Conservation (phyloP, 2,329 filamentous ascomycete genomes). For the Colletotrichum lini region DNA sequence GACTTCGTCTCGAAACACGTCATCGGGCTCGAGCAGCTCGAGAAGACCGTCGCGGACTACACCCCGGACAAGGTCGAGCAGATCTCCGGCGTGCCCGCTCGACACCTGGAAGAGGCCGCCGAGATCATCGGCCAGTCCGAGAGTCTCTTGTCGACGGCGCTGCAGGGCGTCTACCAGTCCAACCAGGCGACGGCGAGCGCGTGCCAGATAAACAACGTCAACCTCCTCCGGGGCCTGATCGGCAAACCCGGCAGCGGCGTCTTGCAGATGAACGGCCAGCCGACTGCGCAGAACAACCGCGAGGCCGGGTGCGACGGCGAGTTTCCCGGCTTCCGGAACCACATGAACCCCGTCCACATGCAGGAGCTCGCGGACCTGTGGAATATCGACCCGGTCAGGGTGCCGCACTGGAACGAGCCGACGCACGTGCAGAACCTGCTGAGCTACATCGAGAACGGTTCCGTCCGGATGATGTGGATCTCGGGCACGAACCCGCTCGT, state of each 20-base stretch:
- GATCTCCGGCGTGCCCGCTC: constrained; percentile 52
- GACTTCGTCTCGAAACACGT: constrained; percentile 50
- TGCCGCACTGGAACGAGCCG: constrained; percentile 56
- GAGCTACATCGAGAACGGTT: constrained; percentile 52
- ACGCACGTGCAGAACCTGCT: constrained; percentile 55
- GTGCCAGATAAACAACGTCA: constrained; percentile 59
- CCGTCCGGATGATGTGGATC: constrained; percentile 56
- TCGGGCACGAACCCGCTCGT: constrained; percentile 56
- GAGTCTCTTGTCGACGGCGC: constrained; percentile 53
- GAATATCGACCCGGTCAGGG: constrained; percentile 52
- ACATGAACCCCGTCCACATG: constrained; percentile 53
- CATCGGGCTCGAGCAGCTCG: constrained; percentile 48
- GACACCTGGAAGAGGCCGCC: constrained; percentile 50
- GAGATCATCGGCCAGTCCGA: constrained; percentile 50
- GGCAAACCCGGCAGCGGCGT: constrained; percentile 54
- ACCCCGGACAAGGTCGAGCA: constrained; percentile 50
- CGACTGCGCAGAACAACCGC: constrained; percentile 57
- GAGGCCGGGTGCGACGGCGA: constrained; percentile 57
- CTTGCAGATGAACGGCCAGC: constrained; percentile 57
- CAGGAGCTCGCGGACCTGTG: constrained; percentile 53
- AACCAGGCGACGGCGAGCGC: constrained; percentile 57
- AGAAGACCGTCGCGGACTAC: constrained; percentile 49
- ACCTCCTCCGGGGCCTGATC: constrained; percentile 53
- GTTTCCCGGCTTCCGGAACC: constrained; percentile 55
- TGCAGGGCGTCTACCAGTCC: constrained; percentile 58